Percentiles rank a stretch among this genome's conserved stretches.
Evolutionary conservation across 2,329 filamentous ascomycete genomes (phyloP).

Genomic region (Paecilomyces formosus): DNA sequence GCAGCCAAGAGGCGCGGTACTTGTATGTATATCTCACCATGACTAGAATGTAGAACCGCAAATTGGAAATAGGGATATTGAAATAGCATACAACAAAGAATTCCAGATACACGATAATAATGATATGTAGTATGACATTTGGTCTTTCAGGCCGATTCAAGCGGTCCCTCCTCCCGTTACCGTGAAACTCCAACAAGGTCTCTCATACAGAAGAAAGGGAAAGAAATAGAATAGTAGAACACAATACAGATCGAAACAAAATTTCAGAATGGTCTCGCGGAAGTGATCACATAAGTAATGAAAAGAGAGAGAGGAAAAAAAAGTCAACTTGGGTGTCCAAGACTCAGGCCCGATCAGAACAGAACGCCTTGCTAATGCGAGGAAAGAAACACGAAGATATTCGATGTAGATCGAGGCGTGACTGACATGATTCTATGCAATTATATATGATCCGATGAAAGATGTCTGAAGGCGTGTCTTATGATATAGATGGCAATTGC

Average conservation of each 20-base stretch:
- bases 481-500: neutral
- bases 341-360: neutral
- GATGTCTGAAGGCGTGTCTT: neutral
- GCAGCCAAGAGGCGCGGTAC: no score
- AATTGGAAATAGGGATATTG: no score
- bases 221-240: neutral
- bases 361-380: conserved; percentile 9
- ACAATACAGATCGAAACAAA: neutral
- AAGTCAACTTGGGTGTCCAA: neutral
- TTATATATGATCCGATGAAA: neutral
- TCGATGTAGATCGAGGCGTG: neutral
- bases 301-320: neutral
- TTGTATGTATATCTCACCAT: no score
- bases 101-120: neutral
- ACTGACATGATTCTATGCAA: neutral
- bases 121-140: neutral
- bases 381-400: neutral
- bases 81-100: no score
- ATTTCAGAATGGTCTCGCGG: neutral
- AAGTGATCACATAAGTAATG: neutral
- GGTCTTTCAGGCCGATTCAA: neutral
- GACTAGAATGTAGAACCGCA: no score
- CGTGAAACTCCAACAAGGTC: neutral
- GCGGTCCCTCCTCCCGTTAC: neutral
- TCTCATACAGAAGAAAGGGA: neutral